These are phyloP conservation scores for Candida sp. DNA, from an alignment of 1,139 yeast species.

Conservation along the genomic window DNA sequence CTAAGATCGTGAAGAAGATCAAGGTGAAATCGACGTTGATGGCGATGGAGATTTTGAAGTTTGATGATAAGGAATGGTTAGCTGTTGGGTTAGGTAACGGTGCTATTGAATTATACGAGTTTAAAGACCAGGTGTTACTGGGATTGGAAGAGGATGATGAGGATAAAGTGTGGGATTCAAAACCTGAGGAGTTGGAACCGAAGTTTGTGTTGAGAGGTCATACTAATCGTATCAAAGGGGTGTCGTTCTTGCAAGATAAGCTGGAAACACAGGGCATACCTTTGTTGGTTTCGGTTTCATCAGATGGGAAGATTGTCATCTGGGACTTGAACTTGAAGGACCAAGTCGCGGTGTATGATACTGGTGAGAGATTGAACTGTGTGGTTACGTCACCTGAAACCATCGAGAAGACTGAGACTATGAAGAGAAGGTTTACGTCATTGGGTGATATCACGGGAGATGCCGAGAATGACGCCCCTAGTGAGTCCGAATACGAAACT, in stretches of 20 bases:
- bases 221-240: slow-evolving; percentile 82
- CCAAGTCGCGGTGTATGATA: slow-evolving; percentile 88
- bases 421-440: slow-evolving; percentile 66
- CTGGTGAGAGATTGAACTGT: slow-evolving; percentile 94
- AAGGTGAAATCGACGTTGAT: slow-evolving; percentile 64
- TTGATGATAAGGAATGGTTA: slow-evolving; percentile 57
- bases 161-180: slow-evolving; percentile 30
- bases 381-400: slow-evolving; percentile 78
- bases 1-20: slow-evolving; percentile 57
- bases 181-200: slow-evolving; percentile 43
- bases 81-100: slow-evolving; percentile 80
- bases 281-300: slow-evolving; percentile 80
- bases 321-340: slow-evolving; percentile 79
- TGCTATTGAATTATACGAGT: slow-evolving; percentile 55
- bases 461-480: slow-evolving; percentile 27
- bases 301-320: slow-evolving; percentile 91
- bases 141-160: slow-evolving; percentile 21
- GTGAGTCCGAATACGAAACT: slow-evolving; percentile 71
- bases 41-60: slow-evolving; percentile 58
- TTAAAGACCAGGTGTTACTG: slow-evolving; percentile 12
- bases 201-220: slow-evolving; percentile 75
- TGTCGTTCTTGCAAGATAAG: slow-evolving; percentile 55
- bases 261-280: slow-evolving; percentile 37
- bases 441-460: slow-evolving; percentile 29
- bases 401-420: slow-evolving; percentile 72